A percentile compares a stretch with the other conserved stretches of the same genome.
phyloP scores from a whole-genome alignment of 2,329 filamentous ascomycete species.

The Aaosphaeria pasadenensis region DNA sequence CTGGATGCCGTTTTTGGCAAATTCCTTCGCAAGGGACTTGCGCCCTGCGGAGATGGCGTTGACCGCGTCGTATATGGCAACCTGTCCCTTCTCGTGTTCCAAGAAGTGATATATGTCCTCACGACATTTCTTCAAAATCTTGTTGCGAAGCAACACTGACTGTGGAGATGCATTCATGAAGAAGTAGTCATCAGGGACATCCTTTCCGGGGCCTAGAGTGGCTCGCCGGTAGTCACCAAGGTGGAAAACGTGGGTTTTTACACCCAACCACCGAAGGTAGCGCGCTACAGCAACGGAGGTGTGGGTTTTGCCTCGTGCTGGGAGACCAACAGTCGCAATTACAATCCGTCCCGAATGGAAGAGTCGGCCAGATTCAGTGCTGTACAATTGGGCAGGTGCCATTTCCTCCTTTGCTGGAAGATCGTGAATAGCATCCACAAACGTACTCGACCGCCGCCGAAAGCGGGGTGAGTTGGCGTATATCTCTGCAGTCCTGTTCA shows the following conservation, averaged over 20 bases:
- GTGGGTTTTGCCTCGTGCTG: slow-evolving; percentile 95
- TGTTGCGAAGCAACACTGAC: slow-evolving; percentile 90
- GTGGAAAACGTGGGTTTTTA: slow-evolving; percentile 97
- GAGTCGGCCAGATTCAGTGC: slow-evolving; percentile 92
- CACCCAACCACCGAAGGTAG: slow-evolving; percentile 94
- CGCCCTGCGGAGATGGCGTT: slow-evolving; percentile 84
- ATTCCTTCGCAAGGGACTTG: slow-evolving; percentile 85
- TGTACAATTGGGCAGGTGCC: slow-evolving; percentile 95
- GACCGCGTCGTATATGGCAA: slow-evolving; percentile 97
- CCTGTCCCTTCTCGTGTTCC: slow-evolving; percentile 95
- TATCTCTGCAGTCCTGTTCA: slow-evolving; percentile 76
- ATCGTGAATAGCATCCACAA: slow-evolving; percentile 96
- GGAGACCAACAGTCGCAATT: slow-evolving; percentile 93
- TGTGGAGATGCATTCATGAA: slow-evolving; percentile 90
- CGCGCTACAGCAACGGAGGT: slow-evolving; percentile 93
- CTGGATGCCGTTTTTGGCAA: slow-evolving; percentile 94
- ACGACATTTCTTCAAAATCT: slow-evolving; percentile 95
- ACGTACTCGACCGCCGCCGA: slow-evolving; percentile 89
- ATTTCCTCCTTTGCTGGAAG: slow-evolving; percentile 77
- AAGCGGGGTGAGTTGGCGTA: slow-evolving; percentile 88
- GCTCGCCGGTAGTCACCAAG: slow-evolving; percentile 93
- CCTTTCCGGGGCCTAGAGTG: slow-evolving; percentile 76
- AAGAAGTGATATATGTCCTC: slow-evolving; percentile 97
- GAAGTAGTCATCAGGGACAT: slow-evolving; percentile 96
- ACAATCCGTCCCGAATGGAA: slow-evolving; percentile 97